A percentile compares a stretch with the other conserved stretches of the same genome.
These are phyloP conservation scores for Heritiera fomes DNA, from an alignment of 345 rosid species.

Conservation along the genomic window DNA sequence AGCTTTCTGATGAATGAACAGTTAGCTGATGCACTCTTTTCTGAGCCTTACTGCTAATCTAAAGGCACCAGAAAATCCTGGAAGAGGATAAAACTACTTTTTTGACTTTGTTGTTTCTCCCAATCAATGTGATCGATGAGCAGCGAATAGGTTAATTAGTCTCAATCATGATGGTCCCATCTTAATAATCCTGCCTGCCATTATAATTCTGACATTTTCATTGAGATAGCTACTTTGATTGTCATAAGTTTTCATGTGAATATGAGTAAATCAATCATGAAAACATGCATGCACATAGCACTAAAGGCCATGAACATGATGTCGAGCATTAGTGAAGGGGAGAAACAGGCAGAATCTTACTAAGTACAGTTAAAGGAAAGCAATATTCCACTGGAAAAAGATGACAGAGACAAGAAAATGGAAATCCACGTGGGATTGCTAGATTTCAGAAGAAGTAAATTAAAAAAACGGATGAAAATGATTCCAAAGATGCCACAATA, in stretches of 20 bases:
- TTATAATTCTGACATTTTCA: background rate
- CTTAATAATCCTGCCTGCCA: conserved; percentile 27
- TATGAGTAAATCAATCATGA: background rate
- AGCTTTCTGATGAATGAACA: background rate
- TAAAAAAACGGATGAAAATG: background rate
- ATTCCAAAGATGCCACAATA: conserved; percentile 11
- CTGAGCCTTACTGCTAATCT: background rate
- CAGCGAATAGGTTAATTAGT: background rate
- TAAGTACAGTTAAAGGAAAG: background rate
- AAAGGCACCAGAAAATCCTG: background rate
- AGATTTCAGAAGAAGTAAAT: background rate
- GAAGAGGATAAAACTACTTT: conserved; percentile 13
- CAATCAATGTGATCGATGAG: background rate
- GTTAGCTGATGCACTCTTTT: background rate
- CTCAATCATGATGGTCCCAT: conserved; percentile 25
- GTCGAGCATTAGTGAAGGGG: conserved; percentile 5
- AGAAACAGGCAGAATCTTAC: background rate
- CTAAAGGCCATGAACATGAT: conserved; percentile 12
- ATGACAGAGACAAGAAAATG: background rate
- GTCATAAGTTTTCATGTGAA: too few species aligned
- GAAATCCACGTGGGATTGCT: background rate
- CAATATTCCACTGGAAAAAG: conserved; percentile 13
- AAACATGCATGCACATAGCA: background rate
- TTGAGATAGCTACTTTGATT: too few species aligned
- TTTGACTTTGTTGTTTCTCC: conserved; percentile 23